Evolutionary conservation across 257 asterid genomes (phyloP).

Genomic region (Echium plantagineum): DNA sequence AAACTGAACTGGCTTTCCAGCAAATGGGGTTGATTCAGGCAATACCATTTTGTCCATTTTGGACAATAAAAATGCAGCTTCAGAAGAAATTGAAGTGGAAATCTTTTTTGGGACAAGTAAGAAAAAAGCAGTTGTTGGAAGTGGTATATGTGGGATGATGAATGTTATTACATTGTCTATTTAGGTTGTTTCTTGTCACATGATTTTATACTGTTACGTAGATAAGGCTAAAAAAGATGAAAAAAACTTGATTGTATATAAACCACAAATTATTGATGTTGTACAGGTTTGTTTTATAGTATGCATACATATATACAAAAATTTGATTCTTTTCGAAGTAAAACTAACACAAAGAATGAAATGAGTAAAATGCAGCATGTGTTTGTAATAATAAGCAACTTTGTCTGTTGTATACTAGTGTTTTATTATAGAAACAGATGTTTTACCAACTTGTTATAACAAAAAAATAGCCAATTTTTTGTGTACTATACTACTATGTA

Average conservation of each 20-base stretch:
- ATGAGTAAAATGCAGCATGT: background rate
- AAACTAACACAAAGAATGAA: too few relatives aligned
- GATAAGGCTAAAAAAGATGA: background rate
- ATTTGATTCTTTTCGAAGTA: too few relatives aligned
- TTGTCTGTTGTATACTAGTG: too few relatives aligned
- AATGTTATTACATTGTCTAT: too few relatives aligned
- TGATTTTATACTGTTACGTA: background rate
- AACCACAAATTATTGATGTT: conserved; percentile 1
- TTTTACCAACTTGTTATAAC: too few relatives aligned
- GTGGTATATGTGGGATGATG: background rate
- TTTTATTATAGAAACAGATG: too few relatives aligned
- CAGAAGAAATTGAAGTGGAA: conserved; percentile 2
- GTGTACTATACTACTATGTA: too few relatives aligned
- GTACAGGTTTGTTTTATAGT: background rate
- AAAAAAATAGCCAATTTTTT: too few relatives aligned
- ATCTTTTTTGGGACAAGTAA: background rate
- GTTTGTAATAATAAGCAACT: background rate
- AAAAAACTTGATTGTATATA: background rate
- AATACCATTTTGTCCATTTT: conserved; percentile 28
- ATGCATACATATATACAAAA: too few relatives aligned
- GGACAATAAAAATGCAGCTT: background rate
- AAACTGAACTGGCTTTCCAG: conserved; percentile 12
- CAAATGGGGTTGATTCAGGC: conserved; percentile 22
- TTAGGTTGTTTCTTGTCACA: background rate
- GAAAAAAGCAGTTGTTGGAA: background rate